Evolutionary conservation across 1,139 yeast genomes (phyloP), one percentile per base, ranked within the genome.

Genomic region (Suzukiozyma palmioleophila): DNA sequence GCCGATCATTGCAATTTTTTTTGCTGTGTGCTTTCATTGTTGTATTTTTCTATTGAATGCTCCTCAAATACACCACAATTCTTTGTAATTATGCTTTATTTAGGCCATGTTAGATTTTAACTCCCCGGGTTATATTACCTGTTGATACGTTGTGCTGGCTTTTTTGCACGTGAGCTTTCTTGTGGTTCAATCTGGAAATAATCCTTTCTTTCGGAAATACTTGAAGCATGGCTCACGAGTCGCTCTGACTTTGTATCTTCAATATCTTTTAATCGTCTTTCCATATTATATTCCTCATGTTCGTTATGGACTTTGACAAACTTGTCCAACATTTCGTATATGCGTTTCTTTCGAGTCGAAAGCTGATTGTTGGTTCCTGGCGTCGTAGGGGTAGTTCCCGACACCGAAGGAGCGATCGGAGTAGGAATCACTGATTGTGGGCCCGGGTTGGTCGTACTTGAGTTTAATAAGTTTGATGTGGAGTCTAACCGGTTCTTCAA

Each of bases 401-500:
- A 9, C 8, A 38, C 22, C 3, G 43, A 9, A 2, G 40, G 21
- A 9, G 35, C 28, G 8, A 37, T 27, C 4, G 44, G 28, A 13
- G 48, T 44, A 8, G 31, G 16, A 8, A 28, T n/a, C 10, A 28
- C 31, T 14, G 31, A 8, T 13, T 10, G n/a, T 5, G 31, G 5
- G 1, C 49, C 38, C 13, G 47, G 42, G 25, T 42, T 48, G 24
- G 59, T 48, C 2, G 44, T 40, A 6, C 43, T 43, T 4, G 49
- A 39, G 15, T 48, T 53, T 35, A 50, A 53, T 6, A 60, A 57
- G 14, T 54, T 57, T 1, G 66, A 54, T 4, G 63, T 54, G 1
- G 86, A 72, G 41, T 77, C 77, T 39, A 92, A 70, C 44, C 99
- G 71, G 54, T 84, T 87, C 47, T 84, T 83, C 46, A 94, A 70